Evolutionary conservation across 352 stramenopile genomes (phyloP).

Genomic region (Pythium oligandrum): DNA sequence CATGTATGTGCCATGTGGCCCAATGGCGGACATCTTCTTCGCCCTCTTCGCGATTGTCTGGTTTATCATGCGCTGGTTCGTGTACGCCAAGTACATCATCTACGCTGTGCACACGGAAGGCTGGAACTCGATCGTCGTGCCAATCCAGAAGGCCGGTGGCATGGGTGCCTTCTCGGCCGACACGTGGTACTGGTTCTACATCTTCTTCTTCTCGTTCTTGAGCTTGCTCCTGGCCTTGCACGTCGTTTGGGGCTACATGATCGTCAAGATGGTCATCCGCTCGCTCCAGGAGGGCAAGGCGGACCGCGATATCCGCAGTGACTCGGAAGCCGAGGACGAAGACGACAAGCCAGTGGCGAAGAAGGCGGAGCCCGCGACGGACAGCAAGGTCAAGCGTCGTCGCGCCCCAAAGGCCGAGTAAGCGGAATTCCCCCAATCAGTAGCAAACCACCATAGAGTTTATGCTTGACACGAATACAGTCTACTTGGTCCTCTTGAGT

Average conservation of each 20-base stretch:
- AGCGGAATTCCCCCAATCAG: background rate
- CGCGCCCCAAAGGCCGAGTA: conserved; percentile 69
- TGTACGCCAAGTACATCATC: conserved; percentile 75
- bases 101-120: conserved; percentile 46
- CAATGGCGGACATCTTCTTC: conserved; percentile 68
- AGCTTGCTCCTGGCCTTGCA: conserved; percentile 60
- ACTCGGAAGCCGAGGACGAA: conserved; percentile 61
- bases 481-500: too few species aligned
- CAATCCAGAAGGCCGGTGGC: conserved; percentile 35
- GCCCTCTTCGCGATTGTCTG: conserved; percentile 61
- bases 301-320: conserved; percentile 79
- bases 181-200: conserved; percentile 57
- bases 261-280: conserved; percentile 71
- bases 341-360: conserved; percentile 23
- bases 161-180: conserved; percentile 28
- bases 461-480: too few species aligned
- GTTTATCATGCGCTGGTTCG: conserved; percentile 68
- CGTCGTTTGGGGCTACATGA: conserved; percentile 73
- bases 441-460: too few species aligned
- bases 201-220: conserved; percentile 53
- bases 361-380: conserved; percentile 10
- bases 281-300: conserved; percentile 59
- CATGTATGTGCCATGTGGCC: conserved; percentile 67
- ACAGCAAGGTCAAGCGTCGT: conserved; percentile 45
- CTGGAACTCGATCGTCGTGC: conserved; percentile 46